Base-by-base conservation (phyloP, 2,329 filamentous ascomycete species). In the Aspergillus vadensis region DNA sequence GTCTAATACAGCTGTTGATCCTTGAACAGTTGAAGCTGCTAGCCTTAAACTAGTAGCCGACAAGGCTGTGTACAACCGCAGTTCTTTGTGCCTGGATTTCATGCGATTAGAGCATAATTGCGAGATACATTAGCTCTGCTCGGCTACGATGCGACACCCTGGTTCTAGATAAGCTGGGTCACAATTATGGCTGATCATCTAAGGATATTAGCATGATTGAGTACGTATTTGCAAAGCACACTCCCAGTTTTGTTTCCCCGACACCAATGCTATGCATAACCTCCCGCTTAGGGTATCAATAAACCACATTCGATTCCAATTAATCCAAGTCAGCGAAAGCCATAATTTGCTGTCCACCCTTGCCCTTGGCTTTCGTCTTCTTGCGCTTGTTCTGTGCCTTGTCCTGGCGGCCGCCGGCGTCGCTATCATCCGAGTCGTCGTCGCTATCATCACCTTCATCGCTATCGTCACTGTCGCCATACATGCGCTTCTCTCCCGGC, bases 311-410 rank as follows among this genome's bases (percentile, higher is more conserved):
- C 32, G 32, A 36, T 36, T 32, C 67, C 66, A 66, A 65, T 75
- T 65, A 80, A 69, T 79, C 77, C 58, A 80, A 61, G 63, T 76
- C 78, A 51, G 72, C 65, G 59, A 81, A 80, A 7, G 73, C 78
- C 70, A 79, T 77, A 39, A 80, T 70, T 61, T 80, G 73, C 48
- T 72, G 72, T 55, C 67, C 74, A 48, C 70, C 70, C 50, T 72
- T 74, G 60, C 76, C 75, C 60, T 80, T 81, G 47, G 77, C 74
- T 65, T 80, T 81, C 58, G 69, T 72, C 68, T 76, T 74, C 72
- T 80, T 81, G 61, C 71, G 72, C 69, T 79, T 79, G 70, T 79
- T 83, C 71, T 80, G 82, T 72, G 76, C 81, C 60, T 19, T n/a
- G 10, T 38, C 52, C 38, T 36, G 53, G 12, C 17, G 38, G 25